phyloP scores from a whole-genome alignment of 169 alveolate genomes.

The Miamiensis avidus region DNA sequence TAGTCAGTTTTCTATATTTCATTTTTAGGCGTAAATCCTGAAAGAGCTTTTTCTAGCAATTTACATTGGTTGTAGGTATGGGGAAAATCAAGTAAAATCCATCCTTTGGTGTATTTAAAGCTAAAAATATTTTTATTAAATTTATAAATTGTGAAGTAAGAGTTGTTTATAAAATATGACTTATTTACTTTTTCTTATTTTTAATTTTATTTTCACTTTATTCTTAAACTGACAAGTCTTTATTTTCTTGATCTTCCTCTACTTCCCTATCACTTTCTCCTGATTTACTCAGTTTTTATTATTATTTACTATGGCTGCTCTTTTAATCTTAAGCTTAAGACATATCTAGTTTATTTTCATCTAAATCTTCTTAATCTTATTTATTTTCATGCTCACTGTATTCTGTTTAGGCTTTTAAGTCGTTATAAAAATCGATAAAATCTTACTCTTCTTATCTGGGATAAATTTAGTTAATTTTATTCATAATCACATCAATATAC shows the following conservation, averaged over 20 bases:
- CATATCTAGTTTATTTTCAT: too few species aligned
- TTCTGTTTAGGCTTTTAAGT: too few species aligned
- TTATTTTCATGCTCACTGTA: too few species aligned
- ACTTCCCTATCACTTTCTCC: conserved; percentile 57
- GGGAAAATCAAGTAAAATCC: conserved; percentile 79
- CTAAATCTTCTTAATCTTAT: too few species aligned
- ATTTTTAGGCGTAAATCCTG: conserved; percentile 73
- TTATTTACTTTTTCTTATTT: conserved; percentile 12
- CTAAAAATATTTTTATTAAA: neutral
- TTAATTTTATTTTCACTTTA: conserved; percentile 45
- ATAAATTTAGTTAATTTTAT: conserved; percentile 61
- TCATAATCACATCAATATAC: conserved; percentile 62
- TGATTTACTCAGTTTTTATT: conserved; percentile 47
- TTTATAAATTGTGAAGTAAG: too few species aligned
- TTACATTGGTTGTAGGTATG: conserved; percentile 74
- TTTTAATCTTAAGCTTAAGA: too few species aligned
- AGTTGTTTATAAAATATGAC: conserved; percentile 14
- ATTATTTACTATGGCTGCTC: too few species aligned
- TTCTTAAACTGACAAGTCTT: conserved; percentile 40
- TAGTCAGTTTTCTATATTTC: conserved; percentile 54
- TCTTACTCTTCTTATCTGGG: conserved; percentile 56
- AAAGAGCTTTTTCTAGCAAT: conserved; percentile 64
- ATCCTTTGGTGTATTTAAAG: conserved; percentile 68
- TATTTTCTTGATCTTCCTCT: conserved; percentile 41
- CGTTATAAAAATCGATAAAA: conserved; percentile 56